phyloP scores from a whole-genome alignment of 2,329 filamentous ascomycete species.

The Fusarium staphyleae region DNA sequence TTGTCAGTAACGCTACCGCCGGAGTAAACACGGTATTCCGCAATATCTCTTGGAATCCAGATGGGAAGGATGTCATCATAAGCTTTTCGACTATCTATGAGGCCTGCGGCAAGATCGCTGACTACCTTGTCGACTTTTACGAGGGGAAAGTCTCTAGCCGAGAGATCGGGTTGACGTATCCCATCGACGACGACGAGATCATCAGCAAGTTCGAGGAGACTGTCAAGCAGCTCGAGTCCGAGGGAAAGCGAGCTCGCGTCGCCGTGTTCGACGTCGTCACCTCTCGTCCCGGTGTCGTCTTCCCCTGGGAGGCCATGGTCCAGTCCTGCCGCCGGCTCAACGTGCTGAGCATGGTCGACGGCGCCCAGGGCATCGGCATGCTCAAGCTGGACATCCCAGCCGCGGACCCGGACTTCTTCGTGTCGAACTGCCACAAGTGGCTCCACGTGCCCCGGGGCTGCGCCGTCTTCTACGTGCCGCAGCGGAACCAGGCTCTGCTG shows the following conservation, averaged over 20 bases:
- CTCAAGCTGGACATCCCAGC: slow-evolving; percentile 71
- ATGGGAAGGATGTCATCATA: slow-evolving; percentile 79
- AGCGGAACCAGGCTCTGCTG: slow-evolving; percentile 77
- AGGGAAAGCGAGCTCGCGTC: slow-evolving; percentile 69
- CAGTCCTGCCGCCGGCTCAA: slow-evolving; percentile 69
- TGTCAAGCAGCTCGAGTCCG: slow-evolving; percentile 58
- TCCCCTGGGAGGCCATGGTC: slow-evolving; percentile 77
- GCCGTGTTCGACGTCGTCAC: slow-evolving; percentile 80
- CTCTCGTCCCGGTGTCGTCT: slow-evolving; percentile 77
- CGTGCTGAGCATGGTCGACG: slow-evolving; percentile 80
- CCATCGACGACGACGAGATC: slow-evolving; percentile 73
- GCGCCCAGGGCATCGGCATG: slow-evolving; percentile 84
- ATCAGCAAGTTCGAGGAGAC: slow-evolving; percentile 65
- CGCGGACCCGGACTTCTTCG: slow-evolving; percentile 83
- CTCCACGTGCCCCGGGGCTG: slow-evolving; percentile 80
- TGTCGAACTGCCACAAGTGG: slow-evolving; percentile 93
- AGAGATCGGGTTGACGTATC: slow-evolving; percentile 70
- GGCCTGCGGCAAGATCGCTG: slow-evolving; percentile 75
- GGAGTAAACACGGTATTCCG: slow-evolving; percentile 82
- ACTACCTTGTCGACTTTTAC: slow-evolving; percentile 73
- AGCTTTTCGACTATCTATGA: slow-evolving; percentile 83
- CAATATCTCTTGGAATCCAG: slow-evolving; percentile 70
- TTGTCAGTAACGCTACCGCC: slow-evolving; percentile 82
- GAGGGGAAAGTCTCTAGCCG: slow-evolving; percentile 52
- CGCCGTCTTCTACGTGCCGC: slow-evolving; percentile 80